phyloP scores from a whole-genome alignment of 2,329 filamentous ascomycete genomes.

The Colletotrichum sidae region DNA sequence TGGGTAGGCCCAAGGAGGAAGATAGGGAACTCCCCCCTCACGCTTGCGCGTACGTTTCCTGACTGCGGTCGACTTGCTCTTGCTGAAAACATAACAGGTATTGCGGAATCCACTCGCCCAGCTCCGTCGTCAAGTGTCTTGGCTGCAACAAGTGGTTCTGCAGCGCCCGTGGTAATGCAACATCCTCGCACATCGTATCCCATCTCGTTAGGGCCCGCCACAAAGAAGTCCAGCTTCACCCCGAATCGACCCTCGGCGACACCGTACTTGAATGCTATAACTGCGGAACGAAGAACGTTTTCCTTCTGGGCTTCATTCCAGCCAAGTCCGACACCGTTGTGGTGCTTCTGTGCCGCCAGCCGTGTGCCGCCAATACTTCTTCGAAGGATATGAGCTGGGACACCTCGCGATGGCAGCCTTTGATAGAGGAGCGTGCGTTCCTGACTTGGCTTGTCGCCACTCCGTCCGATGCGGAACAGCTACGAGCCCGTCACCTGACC shows the following conservation, averaged over 20 bases:
- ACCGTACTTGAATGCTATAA: slow-evolving; percentile 99
- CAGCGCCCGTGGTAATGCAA: slow-evolving; percentile 95
- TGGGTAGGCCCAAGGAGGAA: slow-evolving; percentile 72
- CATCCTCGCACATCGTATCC: slow-evolving; percentile 97
- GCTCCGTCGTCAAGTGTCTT: slow-evolving; percentile 95
- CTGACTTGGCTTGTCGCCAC: slow-evolving; percentile 91
- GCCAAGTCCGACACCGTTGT: slow-evolving; percentile 99
- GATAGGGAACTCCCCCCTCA: slow-evolving; percentile 93
- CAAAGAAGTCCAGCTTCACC: slow-evolving; percentile 98
- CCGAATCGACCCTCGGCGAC: slow-evolving; percentile 91
- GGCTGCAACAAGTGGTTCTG: slow-evolving; percentile 99
- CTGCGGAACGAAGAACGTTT: slow-evolving; percentile 99
- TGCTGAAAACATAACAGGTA: slow-evolving; percentile 66
- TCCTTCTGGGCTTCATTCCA: slow-evolving; percentile 96
- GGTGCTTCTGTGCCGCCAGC: slow-evolving; percentile 94
- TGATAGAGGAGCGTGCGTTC: slow-evolving; percentile 97
- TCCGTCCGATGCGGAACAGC: slow-evolving; percentile 93
- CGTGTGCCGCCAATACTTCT: slow-evolving; percentile 92
- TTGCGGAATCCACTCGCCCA: slow-evolving; percentile 96
- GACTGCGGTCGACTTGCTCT: slow-evolving; percentile 14
- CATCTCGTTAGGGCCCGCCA: slow-evolving; percentile 96
- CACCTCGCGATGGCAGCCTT: slow-evolving; percentile 94
- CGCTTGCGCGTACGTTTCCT: slow-evolving; percentile 87
- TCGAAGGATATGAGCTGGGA: slow-evolving; percentile 99
- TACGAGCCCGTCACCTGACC: slow-evolving; percentile 91